Percentiles rank a stretch among this genome's conserved stretches.
Evolutionary conservation across 2,329 filamentous ascomycete genomes (phyloP).

Genomic region (Sarocladium brachiariae): DNA sequence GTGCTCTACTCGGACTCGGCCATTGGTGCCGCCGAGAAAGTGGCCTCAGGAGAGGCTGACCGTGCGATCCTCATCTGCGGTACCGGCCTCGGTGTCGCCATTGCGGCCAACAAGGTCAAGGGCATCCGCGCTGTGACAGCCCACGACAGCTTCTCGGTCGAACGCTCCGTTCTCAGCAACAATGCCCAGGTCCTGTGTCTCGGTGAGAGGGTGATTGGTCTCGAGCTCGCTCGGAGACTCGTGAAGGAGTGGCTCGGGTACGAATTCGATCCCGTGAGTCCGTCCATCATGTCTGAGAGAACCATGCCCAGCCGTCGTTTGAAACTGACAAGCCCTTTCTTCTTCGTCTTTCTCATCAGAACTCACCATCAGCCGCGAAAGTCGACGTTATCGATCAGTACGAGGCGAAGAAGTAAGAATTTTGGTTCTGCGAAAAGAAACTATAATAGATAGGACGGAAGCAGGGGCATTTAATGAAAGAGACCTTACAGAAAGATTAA

Average conservation of each 20-base stretch:
- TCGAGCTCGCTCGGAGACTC: conserved; percentile 71
- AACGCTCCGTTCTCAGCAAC: conserved; percentile 76
- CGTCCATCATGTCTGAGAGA: background rate
- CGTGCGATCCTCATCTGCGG: conserved; percentile 78
- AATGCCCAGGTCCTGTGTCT: conserved; percentile 83
- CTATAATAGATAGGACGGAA: too few relatives aligned
- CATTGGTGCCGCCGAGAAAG: conserved; percentile 59
- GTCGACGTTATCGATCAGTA: conserved; percentile 22
- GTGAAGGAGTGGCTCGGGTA: conserved; percentile 82
- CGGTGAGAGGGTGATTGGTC: conserved; percentile 73
- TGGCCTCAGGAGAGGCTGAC: conserved; percentile 58
- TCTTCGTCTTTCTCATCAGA: background rate
- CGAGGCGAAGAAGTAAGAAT: conserved; percentile 10
- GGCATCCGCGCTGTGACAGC: conserved; percentile 82
- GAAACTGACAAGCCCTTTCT: background rate
- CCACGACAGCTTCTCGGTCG: conserved; percentile 78
- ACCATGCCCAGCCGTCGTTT: background rate
- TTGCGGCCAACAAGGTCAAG: conserved; percentile 77
- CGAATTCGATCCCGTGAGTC: conserved; percentile 61
- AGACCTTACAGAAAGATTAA: too few relatives aligned
- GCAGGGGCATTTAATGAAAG: background rate
- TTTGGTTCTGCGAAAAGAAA: too few relatives aligned
- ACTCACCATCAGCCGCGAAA: conserved; percentile 40
- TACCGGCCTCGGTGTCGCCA: conserved; percentile 81
- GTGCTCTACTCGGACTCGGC: conserved; percentile 77